Conservation (phyloP, 192 early-diverging fungal genomes). For the Podila epicladia region DNA sequence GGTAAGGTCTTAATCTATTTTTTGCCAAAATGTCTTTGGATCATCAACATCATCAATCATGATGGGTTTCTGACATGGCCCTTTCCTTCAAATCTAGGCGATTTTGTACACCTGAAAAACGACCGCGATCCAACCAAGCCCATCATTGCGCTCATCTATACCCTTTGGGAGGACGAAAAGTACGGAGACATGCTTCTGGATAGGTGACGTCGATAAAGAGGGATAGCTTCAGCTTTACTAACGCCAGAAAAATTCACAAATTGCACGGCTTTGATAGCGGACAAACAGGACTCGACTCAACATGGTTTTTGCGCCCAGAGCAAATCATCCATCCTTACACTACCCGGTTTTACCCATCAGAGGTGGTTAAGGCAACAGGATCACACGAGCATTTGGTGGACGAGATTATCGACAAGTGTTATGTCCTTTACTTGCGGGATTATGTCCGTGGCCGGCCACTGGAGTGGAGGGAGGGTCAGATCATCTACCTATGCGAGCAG, state of each 20-base stretch:
- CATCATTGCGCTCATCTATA: slow-evolving; percentile 67
- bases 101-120: slow-evolving; percentile 73
- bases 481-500: slow-evolving; percentile 73
- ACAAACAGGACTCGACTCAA: slow-evolving; percentile 55
- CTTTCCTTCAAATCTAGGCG: slow-evolving; percentile 43
- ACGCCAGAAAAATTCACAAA: not conserved
- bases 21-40: no score
- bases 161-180: slow-evolving; percentile 60
- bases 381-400: slow-evolving; percentile 58
- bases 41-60: not conserved
- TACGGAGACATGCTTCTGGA: slow-evolving; percentile 16
- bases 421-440: slow-evolving; percentile 67
- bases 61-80: not conserved
- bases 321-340: slow-evolving; percentile 70
- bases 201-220: no score
- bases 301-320: slow-evolving; percentile 74
- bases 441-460: slow-evolving; percentile 62
- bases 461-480: slow-evolving; percentile 56
- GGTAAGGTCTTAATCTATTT: slow-evolving; percentile 1
- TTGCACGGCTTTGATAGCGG: slow-evolving; percentile 25
- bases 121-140: slow-evolving; percentile 64
- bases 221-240: not conserved
- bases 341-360: slow-evolving; percentile 67
- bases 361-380: slow-evolving; percentile 72
- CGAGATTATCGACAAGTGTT: slow-evolving; percentile 70